Conservation (phyloP, 73 alveolate genomes). For the Uronychia binucleata region DNA sequence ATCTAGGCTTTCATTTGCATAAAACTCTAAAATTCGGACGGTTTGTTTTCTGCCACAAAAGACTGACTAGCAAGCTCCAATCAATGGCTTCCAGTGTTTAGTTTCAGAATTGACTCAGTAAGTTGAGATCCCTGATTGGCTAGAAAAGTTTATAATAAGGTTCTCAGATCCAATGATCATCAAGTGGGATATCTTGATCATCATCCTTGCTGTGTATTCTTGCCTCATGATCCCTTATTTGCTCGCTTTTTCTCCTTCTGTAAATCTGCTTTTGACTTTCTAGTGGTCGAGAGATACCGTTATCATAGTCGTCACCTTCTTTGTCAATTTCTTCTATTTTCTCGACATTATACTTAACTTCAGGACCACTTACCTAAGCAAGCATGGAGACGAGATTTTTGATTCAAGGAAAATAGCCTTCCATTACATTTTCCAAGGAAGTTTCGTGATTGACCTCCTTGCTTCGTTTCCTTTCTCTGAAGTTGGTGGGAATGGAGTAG, state of each 20-base stretch:
- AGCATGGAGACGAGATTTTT: conserved; percentile 31
- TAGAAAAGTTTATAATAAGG: conserved; percentile 12
- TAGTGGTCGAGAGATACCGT: conserved; percentile 12
- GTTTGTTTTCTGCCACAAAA: too few species aligned
- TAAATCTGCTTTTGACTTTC: not conserved
- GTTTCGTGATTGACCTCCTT: conserved; percentile 29
- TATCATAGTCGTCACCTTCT: not conserved
- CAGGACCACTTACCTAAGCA: conserved; percentile 33
- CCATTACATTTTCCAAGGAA: conserved; percentile 13
- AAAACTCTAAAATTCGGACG: too few species aligned
- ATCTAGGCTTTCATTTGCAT: too few species aligned
- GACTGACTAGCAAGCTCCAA: not conserved
- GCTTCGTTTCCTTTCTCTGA: conserved; percentile 52
- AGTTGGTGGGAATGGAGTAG: not conserved
- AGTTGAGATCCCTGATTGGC: not conserved
- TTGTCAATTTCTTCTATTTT: conserved; percentile 20
- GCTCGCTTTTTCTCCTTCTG: conserved; percentile 16
- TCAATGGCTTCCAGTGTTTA: not conserved
- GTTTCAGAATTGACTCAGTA: not conserved
- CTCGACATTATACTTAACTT: conserved; percentile 44
- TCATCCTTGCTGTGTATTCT: conserved; percentile 11
- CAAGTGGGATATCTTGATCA: conserved; percentile 31
- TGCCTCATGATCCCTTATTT: conserved; percentile 22
- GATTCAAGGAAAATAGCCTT: conserved; percentile 14
- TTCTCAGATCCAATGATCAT: not conserved